Evolutionary conservation across 371 early-diverging fungal genomes (phyloP).

Genomic region (Batkoa obscura): DNA sequence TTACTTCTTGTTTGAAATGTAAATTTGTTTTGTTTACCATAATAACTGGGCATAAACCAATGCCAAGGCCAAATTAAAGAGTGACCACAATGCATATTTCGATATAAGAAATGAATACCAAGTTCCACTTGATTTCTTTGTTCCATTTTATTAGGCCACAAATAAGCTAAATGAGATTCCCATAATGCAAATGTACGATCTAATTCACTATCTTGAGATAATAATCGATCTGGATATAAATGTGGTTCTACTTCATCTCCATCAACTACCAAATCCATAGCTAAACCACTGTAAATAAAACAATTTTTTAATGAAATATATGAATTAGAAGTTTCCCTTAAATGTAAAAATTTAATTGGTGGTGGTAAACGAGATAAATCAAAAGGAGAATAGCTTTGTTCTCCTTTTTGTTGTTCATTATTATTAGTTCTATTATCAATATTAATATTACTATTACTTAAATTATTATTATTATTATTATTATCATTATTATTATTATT

Average conservation of each 20-base stretch:
- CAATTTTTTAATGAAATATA: constrained; percentile 1
- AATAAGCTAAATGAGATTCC: constrained; percentile 1
- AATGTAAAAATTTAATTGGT: background rate
- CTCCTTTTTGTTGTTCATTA: background rate
- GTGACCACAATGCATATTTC: background rate
- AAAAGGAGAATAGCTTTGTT: background rate
- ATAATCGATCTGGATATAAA: background rate
- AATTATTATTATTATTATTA: too few relatives aligned
- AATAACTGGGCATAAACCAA: background rate
- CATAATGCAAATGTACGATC: constrained; percentile 3
- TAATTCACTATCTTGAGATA: background rate
- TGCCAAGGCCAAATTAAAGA: constrained; percentile 2
- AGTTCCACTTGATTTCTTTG: background rate
- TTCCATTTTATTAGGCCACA: background rate
- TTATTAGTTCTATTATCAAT: too few relatives aligned
- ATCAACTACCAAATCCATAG: background rate
- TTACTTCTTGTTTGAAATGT: background rate
- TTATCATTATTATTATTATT: too few relatives aligned
- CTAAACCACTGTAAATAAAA: background rate
- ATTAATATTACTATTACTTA: too few relatives aligned
- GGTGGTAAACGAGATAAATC: background rate
- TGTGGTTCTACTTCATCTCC: background rate
- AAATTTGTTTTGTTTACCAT: background rate
- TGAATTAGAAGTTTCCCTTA: background rate
- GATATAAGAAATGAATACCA: background rate